A percentile compares a stretch with the other conserved stretches of the same genome.
phyloP scores from a whole-genome alignment of 2,329 filamentous ascomycete species.

The Penicillium sp. region DNA sequence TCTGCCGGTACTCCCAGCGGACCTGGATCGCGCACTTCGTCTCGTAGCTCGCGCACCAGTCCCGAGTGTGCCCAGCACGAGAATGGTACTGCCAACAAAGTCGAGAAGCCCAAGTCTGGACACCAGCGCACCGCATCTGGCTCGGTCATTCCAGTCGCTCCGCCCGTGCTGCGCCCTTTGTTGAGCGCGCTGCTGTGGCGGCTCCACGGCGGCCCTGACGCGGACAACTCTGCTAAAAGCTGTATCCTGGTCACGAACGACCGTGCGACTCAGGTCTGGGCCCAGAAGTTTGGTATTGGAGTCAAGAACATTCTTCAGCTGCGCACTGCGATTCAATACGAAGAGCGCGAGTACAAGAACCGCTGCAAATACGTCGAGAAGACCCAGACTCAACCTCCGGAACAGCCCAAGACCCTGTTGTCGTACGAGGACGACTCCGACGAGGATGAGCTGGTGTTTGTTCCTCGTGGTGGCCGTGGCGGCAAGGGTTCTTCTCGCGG shows the following conservation, averaged over 20 bases:
- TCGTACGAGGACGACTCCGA: slow-evolving; percentile 57
- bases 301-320: slow-evolving; percentile 57
- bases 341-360: slow-evolving; percentile 54
- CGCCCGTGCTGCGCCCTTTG: slow-evolving; percentile 48
- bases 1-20: slow-evolving; percentile 52
- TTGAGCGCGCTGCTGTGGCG: slow-evolving; percentile 55
- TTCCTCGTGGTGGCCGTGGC: slow-evolving; percentile 49
- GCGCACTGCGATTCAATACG: slow-evolving; percentile 54
- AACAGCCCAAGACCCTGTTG: slow-evolving; percentile 53
- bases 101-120: slow-evolving; percentile 31
- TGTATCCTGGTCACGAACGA: slow-evolving; percentile 55
- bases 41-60: slow-evolving; percentile 53
- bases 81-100: slow-evolving; percentile 32
- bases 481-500: slow-evolving; percentile 43
- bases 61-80: slow-evolving; percentile 48
- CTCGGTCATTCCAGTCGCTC: slow-evolving; percentile 47
- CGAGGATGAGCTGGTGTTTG: slow-evolving; percentile 56
- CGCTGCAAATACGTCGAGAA: slow-evolving; percentile 54
- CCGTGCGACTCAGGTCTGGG: slow-evolving; percentile 51
- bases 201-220: slow-evolving; percentile 45
- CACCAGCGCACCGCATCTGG: slow-evolving; percentile 43
- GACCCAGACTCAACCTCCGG: slow-evolving; percentile 40
- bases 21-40: slow-evolving; percentile 52
- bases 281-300: slow-evolving; percentile 55
- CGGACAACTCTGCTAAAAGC: slow-evolving; percentile 42